Evolutionary conservation across 176 grass and related monocot genomes (phyloP).

Genomic region (Zea luxurians): DNA sequence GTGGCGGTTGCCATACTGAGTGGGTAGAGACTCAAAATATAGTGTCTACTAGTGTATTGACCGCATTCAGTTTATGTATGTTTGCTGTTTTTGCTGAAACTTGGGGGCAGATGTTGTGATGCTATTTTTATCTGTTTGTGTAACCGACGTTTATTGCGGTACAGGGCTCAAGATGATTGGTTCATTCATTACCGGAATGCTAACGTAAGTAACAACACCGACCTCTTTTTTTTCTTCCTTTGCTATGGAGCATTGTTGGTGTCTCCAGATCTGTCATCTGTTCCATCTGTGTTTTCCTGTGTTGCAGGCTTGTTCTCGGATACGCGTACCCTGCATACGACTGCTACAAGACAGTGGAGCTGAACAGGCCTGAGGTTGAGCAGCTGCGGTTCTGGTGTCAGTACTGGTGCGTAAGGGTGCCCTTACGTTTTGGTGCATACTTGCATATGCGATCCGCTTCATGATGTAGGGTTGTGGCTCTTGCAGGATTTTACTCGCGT

Average conservation of each 20-base stretch:
- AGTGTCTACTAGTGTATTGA: not conserved
- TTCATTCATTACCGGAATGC: constrained; percentile 57
- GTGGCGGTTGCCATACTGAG: not conserved
- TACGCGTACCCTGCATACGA: constrained; percentile 90
- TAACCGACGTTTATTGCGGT: constrained; percentile 18
- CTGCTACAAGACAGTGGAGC: constrained; percentile 86
- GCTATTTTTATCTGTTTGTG: constrained; percentile 11
- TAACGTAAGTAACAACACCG: constrained; percentile 51
- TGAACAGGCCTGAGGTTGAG: constrained; percentile 77
- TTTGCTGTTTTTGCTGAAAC: not conserved
- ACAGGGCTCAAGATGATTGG: constrained; percentile 59
- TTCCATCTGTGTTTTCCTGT: not conserved
- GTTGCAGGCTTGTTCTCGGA: constrained; percentile 72
- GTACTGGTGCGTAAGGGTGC: constrained; percentile 60
- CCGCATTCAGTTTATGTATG: not conserved
- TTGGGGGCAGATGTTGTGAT: not conserved
- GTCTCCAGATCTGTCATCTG: not conserved
- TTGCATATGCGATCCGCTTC: not conserved
- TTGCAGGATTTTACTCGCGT: constrained; percentile 84
- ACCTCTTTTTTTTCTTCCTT: not conserved
- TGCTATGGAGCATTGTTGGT: not conserved
- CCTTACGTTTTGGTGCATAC: constrained; percentile 22
- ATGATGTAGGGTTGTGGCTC: not conserved
- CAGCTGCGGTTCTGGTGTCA: constrained; percentile 95
- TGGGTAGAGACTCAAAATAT: not conserved